Evolutionary conservation across 441 rosid species (phyloP).

Genomic region (Biscutella auriculata): DNA sequence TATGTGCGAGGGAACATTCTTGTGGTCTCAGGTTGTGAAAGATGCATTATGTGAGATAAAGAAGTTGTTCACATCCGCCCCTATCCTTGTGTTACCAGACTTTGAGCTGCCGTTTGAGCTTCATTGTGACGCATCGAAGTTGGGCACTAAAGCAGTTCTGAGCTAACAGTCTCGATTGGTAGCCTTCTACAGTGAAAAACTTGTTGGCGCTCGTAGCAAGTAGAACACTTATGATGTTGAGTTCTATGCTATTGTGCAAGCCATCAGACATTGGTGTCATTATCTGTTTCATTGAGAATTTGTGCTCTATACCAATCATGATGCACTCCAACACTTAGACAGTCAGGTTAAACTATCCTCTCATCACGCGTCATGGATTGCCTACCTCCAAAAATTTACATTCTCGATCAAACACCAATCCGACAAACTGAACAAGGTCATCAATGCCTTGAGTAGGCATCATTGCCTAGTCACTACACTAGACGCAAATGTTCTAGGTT

Average conservation of each 20-base stretch:
- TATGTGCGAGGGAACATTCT: too few species aligned
- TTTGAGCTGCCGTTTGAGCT: too few species aligned
- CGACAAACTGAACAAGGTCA: neutral
- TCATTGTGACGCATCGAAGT: too few species aligned
- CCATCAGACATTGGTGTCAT: neutral
- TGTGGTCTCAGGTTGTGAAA: too few species aligned
- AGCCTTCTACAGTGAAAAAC: too few species aligned
- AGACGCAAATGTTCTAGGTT: neutral
- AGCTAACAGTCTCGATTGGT: too few species aligned
- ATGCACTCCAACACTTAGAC: neutral
- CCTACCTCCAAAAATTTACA: neutral
- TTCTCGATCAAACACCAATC: neutral
- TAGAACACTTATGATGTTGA: neutral
- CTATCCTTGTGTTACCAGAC: too few species aligned
- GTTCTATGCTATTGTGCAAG: neutral
- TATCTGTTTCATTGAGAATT: too few species aligned
- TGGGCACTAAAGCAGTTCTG: too few species aligned
- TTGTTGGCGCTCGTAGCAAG: neutral
- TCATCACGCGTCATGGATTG: neutral
- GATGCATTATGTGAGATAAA: too few species aligned
- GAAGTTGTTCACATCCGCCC: too few species aligned
- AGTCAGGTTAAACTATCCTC: neutral
- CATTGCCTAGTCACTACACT: neutral
- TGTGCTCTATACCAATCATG: too few species aligned
- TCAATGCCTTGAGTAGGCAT: neutral